A percentile compares a stretch with the other conserved stretches of the same genome.
Conservation (phyloP, 2,329 filamentous ascomycete genomes). For the Fusarium goolgardi region DNA sequence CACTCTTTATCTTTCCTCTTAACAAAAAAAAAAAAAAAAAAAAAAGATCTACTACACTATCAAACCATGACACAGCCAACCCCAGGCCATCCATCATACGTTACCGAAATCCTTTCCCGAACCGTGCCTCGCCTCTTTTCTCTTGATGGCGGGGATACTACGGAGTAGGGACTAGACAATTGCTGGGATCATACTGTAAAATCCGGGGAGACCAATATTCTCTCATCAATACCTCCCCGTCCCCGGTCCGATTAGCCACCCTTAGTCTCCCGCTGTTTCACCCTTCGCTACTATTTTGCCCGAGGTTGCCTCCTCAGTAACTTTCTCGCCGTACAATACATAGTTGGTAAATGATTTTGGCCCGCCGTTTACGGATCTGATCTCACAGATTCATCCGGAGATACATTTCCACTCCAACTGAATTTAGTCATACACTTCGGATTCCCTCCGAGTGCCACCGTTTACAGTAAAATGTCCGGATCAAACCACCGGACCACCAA, state of each 20-base stretch:
- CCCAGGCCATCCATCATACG: slow-evolving; percentile 26
- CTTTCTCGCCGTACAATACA: not conserved
- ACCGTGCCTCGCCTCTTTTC: not conserved
- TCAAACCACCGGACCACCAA: slow-evolving; percentile 22
- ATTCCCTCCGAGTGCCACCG: slow-evolving; percentile 19
- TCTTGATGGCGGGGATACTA: slow-evolving; percentile 3
- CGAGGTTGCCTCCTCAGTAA: slow-evolving; percentile 6
- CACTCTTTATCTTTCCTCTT: slow-evolving; percentile 12
- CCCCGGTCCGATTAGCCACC: slow-evolving; percentile 36
- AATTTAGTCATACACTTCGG: slow-evolving; percentile 21
- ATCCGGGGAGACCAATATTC: slow-evolving; percentile 33
- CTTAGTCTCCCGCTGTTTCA: slow-evolving; percentile 29
- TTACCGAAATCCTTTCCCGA: slow-evolving; percentile 32
- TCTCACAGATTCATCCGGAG: slow-evolving; percentile 22
- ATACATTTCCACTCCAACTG: slow-evolving; percentile 29
- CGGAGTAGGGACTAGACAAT: slow-evolving; percentile 13
- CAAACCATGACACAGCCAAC: slow-evolving; percentile 25
- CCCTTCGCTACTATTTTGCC: slow-evolving; percentile 23
- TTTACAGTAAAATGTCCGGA: slow-evolving; percentile 10
- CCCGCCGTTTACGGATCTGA: slow-evolving; percentile 22
- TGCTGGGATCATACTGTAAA: slow-evolving; percentile 25
- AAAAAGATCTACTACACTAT: slow-evolving; percentile 27
- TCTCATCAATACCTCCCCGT: slow-evolving; percentile 20
- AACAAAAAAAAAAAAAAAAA: slow-evolving; percentile 35
- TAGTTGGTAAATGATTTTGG: not conserved